These are phyloP conservation scores for Echinochloa phyllopogon DNA, from an alignment of 176 grass and related monocot species.

Conservation along the genomic window DNA sequence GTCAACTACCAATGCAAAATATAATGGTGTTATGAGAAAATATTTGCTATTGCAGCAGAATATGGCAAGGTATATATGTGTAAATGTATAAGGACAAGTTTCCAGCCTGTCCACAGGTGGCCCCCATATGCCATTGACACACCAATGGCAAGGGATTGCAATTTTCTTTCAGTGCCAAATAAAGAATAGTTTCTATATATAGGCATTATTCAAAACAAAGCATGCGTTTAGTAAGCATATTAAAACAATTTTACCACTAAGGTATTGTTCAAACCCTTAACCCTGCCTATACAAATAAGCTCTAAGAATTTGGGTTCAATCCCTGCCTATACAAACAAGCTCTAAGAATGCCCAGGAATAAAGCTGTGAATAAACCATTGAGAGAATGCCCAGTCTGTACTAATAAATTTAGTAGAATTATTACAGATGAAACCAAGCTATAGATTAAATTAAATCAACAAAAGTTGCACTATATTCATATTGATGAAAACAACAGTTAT, in stretches of 20 bases:
- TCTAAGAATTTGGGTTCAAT: neutral
- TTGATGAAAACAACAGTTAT: neutral
- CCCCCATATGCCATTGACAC: neutral
- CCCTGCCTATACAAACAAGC: neutral
- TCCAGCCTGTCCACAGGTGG: neutral
- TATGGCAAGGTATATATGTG: slow-evolving; percentile 23
- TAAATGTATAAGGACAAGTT: neutral
- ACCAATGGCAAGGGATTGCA: neutral
- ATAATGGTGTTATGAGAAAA: slow-evolving; percentile 19
- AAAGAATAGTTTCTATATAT: neutral
- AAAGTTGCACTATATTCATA: neutral
- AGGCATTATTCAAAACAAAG: too few species aligned
- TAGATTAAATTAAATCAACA: neutral
- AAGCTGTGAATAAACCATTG: neutral
- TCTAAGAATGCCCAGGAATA: slow-evolving; percentile 5
- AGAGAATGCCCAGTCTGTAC: neutral
- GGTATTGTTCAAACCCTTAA: neutral
- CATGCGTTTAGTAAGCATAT: slow-evolving; percentile 7
- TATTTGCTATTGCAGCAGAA: slow-evolving; percentile 18
- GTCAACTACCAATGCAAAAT: neutral
- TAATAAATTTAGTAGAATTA: neutral
- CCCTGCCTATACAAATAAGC: neutral
- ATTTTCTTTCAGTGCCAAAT: neutral
- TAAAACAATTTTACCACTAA: neutral
- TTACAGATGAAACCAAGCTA: neutral